These are phyloP conservation scores for Beauveria asiatica DNA, from an alignment of 2,329 filamentous ascomycete species.

Conservation along the genomic window DNA sequence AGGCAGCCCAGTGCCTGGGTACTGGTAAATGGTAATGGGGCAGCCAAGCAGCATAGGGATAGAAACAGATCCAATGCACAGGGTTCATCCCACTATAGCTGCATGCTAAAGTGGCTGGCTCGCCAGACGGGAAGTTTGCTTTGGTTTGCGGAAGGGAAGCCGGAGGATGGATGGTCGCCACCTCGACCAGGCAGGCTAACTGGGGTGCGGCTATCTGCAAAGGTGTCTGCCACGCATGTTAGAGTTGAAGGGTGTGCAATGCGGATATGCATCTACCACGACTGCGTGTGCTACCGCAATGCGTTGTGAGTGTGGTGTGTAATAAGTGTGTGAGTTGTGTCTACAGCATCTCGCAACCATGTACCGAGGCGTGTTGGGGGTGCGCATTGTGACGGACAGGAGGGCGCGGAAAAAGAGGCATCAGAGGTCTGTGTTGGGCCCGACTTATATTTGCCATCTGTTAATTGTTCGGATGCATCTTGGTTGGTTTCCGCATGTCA, in stretches of 20 bases:
- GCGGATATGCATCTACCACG: slow-evolving; percentile 3
- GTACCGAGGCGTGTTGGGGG: neutral
- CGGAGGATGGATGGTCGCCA: neutral
- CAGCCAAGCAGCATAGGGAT: neutral
- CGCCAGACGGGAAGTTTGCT: neutral
- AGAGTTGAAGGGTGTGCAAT: neutral
- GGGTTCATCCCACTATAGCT: neutral
- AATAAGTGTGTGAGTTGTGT: neutral
- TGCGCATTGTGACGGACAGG: neutral
- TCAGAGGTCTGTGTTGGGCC: neutral
- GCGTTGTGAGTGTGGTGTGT: neutral
- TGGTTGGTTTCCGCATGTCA: neutral
- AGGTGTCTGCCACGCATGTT: neutral
- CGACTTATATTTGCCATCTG: neutral
- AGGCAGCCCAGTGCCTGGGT: neutral
- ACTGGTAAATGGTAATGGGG: neutral
- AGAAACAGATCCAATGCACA: slow-evolving; percentile 1
- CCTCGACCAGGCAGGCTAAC: neutral
- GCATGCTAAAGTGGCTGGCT: neutral
- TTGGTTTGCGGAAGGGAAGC: slow-evolving; percentile 9
- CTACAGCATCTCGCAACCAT: neutral
- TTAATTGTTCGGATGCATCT: neutral
- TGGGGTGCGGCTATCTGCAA: neutral
- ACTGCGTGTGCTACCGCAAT: neutral
- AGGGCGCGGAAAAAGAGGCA: neutral